Percentiles rank a stretch among this genome's conserved stretches.
Conservation (phyloP, 2,329 filamentous ascomycete genomes). For the Nemania sp. region DNA sequence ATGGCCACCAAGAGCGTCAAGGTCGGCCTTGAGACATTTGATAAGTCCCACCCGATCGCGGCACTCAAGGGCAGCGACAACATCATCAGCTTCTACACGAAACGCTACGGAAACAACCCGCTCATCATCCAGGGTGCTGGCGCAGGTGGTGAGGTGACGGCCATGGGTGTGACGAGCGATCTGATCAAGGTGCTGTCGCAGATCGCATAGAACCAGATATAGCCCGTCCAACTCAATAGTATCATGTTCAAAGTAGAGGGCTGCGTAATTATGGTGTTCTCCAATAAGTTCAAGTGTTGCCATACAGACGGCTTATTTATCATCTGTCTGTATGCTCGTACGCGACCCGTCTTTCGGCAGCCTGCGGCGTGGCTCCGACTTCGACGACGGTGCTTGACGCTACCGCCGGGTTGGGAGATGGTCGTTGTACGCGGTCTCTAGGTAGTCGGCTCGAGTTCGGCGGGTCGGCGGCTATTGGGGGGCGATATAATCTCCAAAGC, state of each 20-base stretch:
- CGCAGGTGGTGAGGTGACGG: conserved; percentile 92
- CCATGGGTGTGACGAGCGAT: conserved; percentile 96
- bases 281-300: background rate
- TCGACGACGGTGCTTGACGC: conserved; percentile 26
- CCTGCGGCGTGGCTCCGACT: conserved; percentile 2
- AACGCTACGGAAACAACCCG: conserved; percentile 88
- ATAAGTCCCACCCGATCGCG: conserved; percentile 87
- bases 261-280: conserved; percentile 17
- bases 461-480: conserved; percentile 28
- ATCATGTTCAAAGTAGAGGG: conserved; percentile 11
- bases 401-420: conserved; percentile 1
- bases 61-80: conserved; percentile 97
- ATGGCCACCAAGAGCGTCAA: conserved; percentile 80
- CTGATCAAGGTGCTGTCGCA: conserved; percentile 84
- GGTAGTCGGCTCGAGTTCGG: conserved; percentile 30
- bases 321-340: conserved; percentile 20
- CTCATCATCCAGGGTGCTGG: conserved; percentile 94
- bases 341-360: conserved; percentile 27
- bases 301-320: conserved; percentile 15
- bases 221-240: conserved; percentile 21
- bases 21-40: conserved; percentile 89
- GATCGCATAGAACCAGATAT: conserved; percentile 53
- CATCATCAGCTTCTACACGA: conserved; percentile 98
- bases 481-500: conserved; percentile 52
- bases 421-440: conserved; percentile 22